These are phyloP conservation scores for Syncephalis plumigaleata DNA, from an alignment of 371 early-diverging fungal species.

Conservation along the genomic window DNA sequence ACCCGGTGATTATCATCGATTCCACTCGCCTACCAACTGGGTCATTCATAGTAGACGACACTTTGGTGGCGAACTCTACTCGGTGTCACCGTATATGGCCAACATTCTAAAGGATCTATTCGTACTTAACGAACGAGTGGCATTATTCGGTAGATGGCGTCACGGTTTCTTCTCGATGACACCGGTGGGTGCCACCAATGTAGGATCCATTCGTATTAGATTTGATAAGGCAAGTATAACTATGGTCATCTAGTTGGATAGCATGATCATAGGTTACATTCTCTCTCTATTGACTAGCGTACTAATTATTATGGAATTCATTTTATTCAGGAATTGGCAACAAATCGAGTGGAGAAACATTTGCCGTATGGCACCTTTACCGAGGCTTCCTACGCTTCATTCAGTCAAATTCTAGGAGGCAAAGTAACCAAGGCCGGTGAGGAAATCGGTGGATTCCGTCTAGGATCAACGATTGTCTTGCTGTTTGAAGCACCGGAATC, in stretches of 20 bases:
- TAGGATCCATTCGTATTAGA: constrained; percentile 84
- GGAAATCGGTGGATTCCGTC: constrained; percentile 86
- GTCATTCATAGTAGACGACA: constrained; percentile 69
- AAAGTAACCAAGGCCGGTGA: constrained; percentile 56
- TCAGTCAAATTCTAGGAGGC: constrained; percentile 40
- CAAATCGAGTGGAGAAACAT: constrained; percentile 37
- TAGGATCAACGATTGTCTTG: constrained; percentile 91
- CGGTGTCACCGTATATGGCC: constrained; percentile 83
- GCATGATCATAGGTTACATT: not conserved
- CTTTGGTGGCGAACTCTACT: constrained; percentile 84
- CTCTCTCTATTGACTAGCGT: not conserved
- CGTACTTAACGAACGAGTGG: constrained; percentile 90
- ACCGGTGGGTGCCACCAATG: constrained; percentile 95
- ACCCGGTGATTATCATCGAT: constrained; percentile 96
- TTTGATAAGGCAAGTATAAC: constrained; percentile 52
- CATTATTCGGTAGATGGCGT: constrained; percentile 77
- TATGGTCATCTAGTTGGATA: too few relatives aligned
- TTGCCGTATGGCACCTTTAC: constrained; percentile 54
- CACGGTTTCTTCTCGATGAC: constrained; percentile 91
- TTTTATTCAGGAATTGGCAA: constrained; percentile 60
- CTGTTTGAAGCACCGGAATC: constrained; percentile 85
- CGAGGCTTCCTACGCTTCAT: constrained; percentile 48
- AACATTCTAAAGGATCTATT: constrained; percentile 69
- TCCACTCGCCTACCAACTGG: constrained; percentile 95
- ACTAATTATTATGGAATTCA: too few relatives aligned